Percentiles rank a stretch among this genome's conserved stretches.
These are phyloP conservation scores for Verticillium klebahnii DNA, from an alignment of 2,329 filamentous ascomycete genomes.

Conservation along the genomic window DNA sequence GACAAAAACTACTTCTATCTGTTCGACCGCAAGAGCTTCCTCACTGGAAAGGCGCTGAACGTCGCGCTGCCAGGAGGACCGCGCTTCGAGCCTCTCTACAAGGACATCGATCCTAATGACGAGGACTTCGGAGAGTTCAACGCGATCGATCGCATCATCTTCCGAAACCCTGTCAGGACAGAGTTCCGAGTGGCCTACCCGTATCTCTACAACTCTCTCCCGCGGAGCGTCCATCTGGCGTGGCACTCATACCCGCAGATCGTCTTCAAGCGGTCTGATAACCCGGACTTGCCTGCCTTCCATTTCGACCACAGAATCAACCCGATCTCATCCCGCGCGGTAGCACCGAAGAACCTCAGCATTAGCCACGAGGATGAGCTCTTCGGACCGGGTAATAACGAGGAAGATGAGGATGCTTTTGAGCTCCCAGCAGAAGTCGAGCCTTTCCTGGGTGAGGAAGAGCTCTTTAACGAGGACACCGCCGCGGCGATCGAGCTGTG, in stretches of 20 bases:
- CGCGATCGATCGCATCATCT: slow-evolving; percentile 98
- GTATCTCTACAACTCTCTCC: slow-evolving; percentile 93
- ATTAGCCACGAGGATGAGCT: slow-evolving; percentile 90
- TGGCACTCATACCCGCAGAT: slow-evolving; percentile 94
- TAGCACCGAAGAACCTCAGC: slow-evolving; percentile 90
- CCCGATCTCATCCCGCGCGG: slow-evolving; percentile 90
- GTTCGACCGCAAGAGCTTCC: slow-evolving; percentile 90
- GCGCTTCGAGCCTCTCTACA: slow-evolving; percentile 94
- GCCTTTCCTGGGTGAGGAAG: slow-evolving; percentile 86
- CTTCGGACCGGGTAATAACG: slow-evolving; percentile 75
- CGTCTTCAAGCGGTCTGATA: slow-evolving; percentile 84
- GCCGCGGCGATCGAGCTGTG: slow-evolving; percentile 87
- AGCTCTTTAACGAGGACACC: slow-evolving; percentile 84
- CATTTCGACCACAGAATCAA: slow-evolving; percentile 98
- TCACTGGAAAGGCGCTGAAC: slow-evolving; percentile 94
- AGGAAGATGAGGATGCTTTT: slow-evolving; percentile 74
- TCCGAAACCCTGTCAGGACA: slow-evolving; percentile 88
- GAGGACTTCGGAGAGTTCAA: slow-evolving; percentile 99
- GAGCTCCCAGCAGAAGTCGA: slow-evolving; percentile 74
- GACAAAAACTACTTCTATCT: slow-evolving; percentile 98
- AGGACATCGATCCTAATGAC: slow-evolving; percentile 97
- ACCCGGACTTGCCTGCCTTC: slow-evolving; percentile 86
- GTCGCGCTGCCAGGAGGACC: slow-evolving; percentile 97
- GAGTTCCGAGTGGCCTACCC: slow-evolving; percentile 95
- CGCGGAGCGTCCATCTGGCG: slow-evolving; percentile 85